Percentiles rank a stretch among this genome's conserved stretches.
Evolutionary conservation across 345 rosid species (phyloP).

Genomic region (Lumnitzera littorea): DNA sequence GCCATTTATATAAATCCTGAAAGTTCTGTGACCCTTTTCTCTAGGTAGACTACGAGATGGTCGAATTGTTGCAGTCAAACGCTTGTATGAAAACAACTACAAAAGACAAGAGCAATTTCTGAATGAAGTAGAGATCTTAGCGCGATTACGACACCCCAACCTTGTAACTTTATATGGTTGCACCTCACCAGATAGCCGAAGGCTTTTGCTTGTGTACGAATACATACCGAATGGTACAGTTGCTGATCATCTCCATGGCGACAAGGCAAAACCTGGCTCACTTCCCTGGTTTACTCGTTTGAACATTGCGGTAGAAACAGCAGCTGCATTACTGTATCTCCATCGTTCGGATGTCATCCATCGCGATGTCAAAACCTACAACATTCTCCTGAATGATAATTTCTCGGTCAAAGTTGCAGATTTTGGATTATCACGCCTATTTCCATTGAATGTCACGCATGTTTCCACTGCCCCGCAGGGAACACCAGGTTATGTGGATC

Average conservation of each 20-base stretch:
- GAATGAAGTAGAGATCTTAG: slow-evolving; percentile 74
- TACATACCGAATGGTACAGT: slow-evolving; percentile 81
- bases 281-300: slow-evolving; percentile 60
- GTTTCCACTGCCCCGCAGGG: slow-evolving; percentile 95
- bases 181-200: slow-evolving; percentile 72
- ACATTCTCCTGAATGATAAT: slow-evolving; percentile 69
- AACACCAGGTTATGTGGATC: slow-evolving; percentile 92
- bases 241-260: slow-evolving; percentile 79
- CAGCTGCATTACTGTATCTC: slow-evolving; percentile 65
- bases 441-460: slow-evolving; percentile 60
- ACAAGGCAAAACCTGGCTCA: slow-evolving; percentile 48
- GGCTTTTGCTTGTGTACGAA: slow-evolving; percentile 77
- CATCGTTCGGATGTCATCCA: slow-evolving; percentile 70
- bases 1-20: background rate
- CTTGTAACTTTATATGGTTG: slow-evolving; percentile 81
- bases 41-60: slow-evolving; percentile 73
- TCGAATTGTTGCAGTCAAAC: slow-evolving; percentile 74
- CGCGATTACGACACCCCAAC: slow-evolving; percentile 56
- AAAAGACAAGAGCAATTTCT: slow-evolving; percentile 73
- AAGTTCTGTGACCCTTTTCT: background rate
- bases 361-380: slow-evolving; percentile 87
- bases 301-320: slow-evolving; percentile 82
- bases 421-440: slow-evolving; percentile 83
- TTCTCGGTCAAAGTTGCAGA: slow-evolving; percentile 90
- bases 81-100: slow-evolving; percentile 68